Evolutionary conservation across 225 moss, liverwort and hornwort species (phyloP), one percentile per base, ranked within the genome.

Genomic region (Physcomitrellopsis africana): DNA sequence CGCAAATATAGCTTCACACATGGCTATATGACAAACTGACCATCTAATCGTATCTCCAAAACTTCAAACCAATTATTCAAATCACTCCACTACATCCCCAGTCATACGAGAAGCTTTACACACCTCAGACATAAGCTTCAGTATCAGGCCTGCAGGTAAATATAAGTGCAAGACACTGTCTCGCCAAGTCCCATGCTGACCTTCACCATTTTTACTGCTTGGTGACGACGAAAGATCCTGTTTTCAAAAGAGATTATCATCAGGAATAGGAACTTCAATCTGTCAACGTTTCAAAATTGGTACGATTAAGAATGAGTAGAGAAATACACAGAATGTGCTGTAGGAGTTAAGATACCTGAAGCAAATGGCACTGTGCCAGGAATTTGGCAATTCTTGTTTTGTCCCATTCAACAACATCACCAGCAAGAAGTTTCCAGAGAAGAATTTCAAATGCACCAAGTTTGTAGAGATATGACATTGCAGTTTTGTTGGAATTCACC

Each of bases 401-500:
- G 63, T 99, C 95, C 77, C 84, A 86, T 18, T 92, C 89, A 63
- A 90, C 87, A 70, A 95, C 75, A 83, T 93, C 97, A 52, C 95
- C 97, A 68, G 81, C 90, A 69, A 99, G 89, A 78, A 99, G 87
- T 81, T 99, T 99, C 97, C 97, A 99, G 74, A 99, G 83, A 62
- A 99, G 91, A 76, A 99, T 93, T 84, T 99, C 97, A 63, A 99
- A 95, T 44, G 97, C 97, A 61, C 97, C 97, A 79, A 99, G 90
- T 78, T 99, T 95, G 85, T 99, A 95, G 27, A 99, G 95, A 63
- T 90, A 86, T 57, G 95, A 89, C 95, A 94, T 93, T 43, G 97
- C 95, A 63, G 85, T 83, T 89, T 77, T 99, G 81, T 89, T 93
- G 55, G 95, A 82, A 86, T 83, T 93, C 2, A 83, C 84, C 68